Conservation (phyloP, 139 green algal genomes). For the Axilococcus clingmanii region DNA sequence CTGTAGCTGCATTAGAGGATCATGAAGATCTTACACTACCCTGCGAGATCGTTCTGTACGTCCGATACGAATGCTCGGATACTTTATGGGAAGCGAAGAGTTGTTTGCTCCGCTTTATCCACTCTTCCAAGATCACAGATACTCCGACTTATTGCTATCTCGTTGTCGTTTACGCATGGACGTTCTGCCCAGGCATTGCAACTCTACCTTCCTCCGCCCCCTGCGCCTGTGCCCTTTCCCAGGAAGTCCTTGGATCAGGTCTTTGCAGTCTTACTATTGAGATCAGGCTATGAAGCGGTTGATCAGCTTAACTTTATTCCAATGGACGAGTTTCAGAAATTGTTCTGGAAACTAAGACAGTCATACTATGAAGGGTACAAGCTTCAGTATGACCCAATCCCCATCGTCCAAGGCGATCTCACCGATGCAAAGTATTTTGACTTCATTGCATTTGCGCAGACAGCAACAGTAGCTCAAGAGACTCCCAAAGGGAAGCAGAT, state of each 20-base stretch:
- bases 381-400: conserved; percentile 51
- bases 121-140: conserved; percentile 3
- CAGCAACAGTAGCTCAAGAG: conserved; percentile 38
- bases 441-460: conserved; percentile 77
- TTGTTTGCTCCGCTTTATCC: background rate
- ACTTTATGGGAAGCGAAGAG: background rate
- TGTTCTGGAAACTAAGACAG: conserved; percentile 64
- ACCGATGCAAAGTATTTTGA: conserved; percentile 74
- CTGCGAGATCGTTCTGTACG: too few relatives aligned
- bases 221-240: conserved; percentile 3
- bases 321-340: conserved; percentile 58
- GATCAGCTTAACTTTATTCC: conserved; percentile 72
- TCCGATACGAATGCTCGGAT: background rate
- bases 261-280: conserved; percentile 80
- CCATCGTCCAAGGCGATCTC: conserved; percentile 56
- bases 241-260: background rate
- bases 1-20: too few relatives aligned
- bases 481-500: conserved; percentile 35
- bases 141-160: too few relatives aligned
- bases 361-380: conserved; percentile 63
- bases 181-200: background rate
- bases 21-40: too few relatives aligned
- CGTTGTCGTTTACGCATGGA: background rate
- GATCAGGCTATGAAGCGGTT: conserved; percentile 63
- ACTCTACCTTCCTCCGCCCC: background rate